Evolutionary conservation across 495 filamentous ascomycete genomes (phyloP).

Genomic region (Niebla homalea): DNA sequence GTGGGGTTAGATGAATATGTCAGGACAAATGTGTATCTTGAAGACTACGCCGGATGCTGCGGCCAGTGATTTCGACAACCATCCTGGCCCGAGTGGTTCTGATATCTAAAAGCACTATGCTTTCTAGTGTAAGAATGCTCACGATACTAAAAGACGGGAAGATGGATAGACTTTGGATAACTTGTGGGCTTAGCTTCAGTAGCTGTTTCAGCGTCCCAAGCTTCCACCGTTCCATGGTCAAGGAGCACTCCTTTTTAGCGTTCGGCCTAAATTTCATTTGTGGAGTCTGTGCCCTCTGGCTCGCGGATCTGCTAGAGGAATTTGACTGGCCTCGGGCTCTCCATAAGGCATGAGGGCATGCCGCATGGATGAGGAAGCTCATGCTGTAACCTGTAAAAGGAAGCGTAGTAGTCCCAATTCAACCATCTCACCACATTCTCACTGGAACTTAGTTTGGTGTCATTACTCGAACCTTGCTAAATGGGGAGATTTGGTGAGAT

Average conservation of each 20-base stretch:
- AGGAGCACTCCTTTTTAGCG: too few species aligned
- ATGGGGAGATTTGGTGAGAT: constrained; percentile 1
- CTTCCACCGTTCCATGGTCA: constrained; percentile 2
- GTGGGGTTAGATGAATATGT: constrained; percentile 6
- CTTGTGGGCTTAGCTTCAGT: constrained; percentile 9
- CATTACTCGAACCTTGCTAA: not conserved
- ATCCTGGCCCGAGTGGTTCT: constrained; percentile 10
- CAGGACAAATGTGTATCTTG: not conserved
- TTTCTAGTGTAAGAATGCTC: not conserved
- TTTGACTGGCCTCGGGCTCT: not conserved
- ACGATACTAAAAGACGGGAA: not conserved
- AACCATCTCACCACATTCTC: not conserved
- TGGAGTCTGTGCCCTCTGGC: not conserved
- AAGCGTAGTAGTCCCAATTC: too few species aligned
- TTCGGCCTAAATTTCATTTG: not conserved
- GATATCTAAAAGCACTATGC: not conserved
- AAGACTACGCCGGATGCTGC: constrained; percentile 17
- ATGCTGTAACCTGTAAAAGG: too few species aligned
- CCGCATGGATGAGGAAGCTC: too few species aligned
- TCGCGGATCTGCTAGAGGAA: not conserved
- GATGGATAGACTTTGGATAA: constrained; percentile 2
- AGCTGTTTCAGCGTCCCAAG: constrained; percentile 8
- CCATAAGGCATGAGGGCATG: too few species aligned
- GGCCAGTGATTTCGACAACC: constrained; percentile 9
- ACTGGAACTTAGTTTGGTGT: not conserved